These are phyloP conservation scores for Debaryomyces udenii DNA, from an alignment of 1,139 yeast species.

Conservation along the genomic window DNA sequence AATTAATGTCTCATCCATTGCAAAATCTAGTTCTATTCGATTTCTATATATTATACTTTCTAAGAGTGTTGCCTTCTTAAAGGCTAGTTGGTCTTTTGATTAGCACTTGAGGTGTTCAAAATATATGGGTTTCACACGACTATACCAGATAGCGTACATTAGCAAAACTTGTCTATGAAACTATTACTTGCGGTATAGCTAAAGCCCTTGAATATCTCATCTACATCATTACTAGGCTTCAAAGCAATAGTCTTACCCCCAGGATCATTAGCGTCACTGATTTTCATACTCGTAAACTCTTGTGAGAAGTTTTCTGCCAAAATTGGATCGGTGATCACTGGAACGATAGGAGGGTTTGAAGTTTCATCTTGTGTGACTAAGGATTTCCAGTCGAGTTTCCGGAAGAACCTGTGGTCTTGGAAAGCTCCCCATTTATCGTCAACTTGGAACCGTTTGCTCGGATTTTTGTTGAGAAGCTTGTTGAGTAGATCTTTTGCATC, in stretches of 20 bases:
- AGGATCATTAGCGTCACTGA: conserved; percentile 24
- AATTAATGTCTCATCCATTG: conserved; percentile 89
- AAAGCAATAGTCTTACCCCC: conserved; percentile 14
- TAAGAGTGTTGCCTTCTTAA: conserved; percentile 3
- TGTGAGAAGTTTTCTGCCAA: conserved; percentile 38
- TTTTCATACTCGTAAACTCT: conserved; percentile 31
- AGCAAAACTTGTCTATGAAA: conserved; percentile 23
- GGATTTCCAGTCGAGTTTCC: conserved; percentile 33
- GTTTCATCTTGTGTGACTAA: conserved; percentile 25
- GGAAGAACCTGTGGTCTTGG: conserved; percentile 32
- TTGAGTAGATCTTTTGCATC: conserved; percentile 82
- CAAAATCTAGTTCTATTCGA: conserved; percentile 6
- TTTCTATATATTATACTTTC: conserved; percentile 3
- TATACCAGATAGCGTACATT: conserved; percentile 1
- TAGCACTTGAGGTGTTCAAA: conserved; percentile 10
- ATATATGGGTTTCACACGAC: conserved; percentile 9
- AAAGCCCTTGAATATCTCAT: conserved; percentile 27
- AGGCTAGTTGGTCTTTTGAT: conserved; percentile 4
- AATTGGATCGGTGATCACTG: conserved; percentile 37
- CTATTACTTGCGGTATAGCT: conserved; percentile 35
- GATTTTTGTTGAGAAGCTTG: conserved; percentile 72
- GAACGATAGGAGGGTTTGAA: conserved; percentile 34
- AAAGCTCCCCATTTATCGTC: conserved; percentile 49
- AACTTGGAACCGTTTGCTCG: conserved; percentile 68
- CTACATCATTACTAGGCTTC: conserved; percentile 4